A percentile compares a stretch with the other conserved stretches of the same genome.
These are phyloP conservation scores for Celoporthe dispersa DNA, from an alignment of 2,329 filamentous ascomycete genomes.

Conservation along the genomic window DNA sequence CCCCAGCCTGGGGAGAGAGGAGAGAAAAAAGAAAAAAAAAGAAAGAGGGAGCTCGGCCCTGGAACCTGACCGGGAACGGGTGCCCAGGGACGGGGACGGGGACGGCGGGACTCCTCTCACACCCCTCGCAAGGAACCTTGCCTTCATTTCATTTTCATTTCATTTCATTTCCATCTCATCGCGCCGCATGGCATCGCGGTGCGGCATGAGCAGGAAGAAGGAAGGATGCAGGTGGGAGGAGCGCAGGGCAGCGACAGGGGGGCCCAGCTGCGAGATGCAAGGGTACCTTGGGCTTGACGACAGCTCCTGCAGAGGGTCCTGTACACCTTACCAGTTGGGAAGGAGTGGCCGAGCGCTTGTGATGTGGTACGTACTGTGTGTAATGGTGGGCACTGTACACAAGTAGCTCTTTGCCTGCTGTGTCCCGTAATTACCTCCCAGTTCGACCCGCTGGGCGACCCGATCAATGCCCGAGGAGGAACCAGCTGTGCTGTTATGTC, in stretches of 20 bases:
- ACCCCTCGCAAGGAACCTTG: not conserved
- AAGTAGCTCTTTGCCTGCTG: not conserved
- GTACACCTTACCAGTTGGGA: constrained; percentile 14
- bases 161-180: constrained; percentile 7
- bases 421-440: not conserved
- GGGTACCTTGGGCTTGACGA: constrained; percentile 1
- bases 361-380: not conserved
- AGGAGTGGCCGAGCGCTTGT: constrained; percentile 1
- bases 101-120: constrained; percentile 4
- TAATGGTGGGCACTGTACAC: not conserved
- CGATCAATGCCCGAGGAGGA: not conserved
- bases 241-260: constrained; percentile 2
- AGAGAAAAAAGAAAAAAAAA: not conserved
- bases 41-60: not conserved
- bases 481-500: not conserved
- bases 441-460: not conserved
- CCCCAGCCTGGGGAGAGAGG: not conserved
- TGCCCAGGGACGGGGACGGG: not conserved
- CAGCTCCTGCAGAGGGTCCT: constrained; percentile 1
- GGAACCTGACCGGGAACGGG: constrained; percentile 15
- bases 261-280: not conserved
- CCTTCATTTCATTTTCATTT: constrained; percentile 11
- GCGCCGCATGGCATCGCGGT: not conserved
- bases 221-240: constrained; percentile 5
- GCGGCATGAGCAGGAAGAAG: constrained; percentile 2